A percentile compares a stretch with the other conserved stretches of the same genome.
Conservation (phyloP, 2,329 filamentous ascomycete species). For the Pseudogymnoascus sp. region DNA sequence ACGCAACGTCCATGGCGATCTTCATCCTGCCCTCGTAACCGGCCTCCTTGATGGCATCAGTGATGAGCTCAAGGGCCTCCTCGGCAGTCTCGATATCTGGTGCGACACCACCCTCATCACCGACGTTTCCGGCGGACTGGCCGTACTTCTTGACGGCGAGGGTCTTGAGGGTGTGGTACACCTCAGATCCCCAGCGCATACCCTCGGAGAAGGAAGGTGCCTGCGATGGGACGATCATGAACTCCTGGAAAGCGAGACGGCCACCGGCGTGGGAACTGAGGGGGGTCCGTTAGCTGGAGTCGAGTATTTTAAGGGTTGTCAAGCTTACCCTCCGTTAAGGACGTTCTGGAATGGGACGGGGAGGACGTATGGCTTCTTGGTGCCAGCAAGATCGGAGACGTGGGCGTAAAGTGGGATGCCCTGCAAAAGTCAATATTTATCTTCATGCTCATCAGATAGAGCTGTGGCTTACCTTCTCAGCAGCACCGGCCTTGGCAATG, state of each 20-base stretch:
- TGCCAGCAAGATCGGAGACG: slow-evolving; percentile 77
- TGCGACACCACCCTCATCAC: slow-evolving; percentile 98
- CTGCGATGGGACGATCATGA: slow-evolving; percentile 84
- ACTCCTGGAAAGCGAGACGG: slow-evolving; percentile 89
- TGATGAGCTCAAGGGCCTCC: slow-evolving; percentile 95
- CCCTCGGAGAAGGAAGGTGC: slow-evolving; percentile 91
- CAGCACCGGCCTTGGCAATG: slow-evolving; percentile 79
- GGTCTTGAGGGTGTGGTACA: slow-evolving; percentile 95
- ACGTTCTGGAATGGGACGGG: slow-evolving; percentile 93
- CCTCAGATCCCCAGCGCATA: slow-evolving; percentile 91
- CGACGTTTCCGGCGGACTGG: slow-evolving; percentile 96
- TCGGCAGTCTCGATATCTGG: slow-evolving; percentile 96
- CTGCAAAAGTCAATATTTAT: slow-evolving; percentile 28
- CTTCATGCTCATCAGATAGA: slow-evolving; percentile 12
- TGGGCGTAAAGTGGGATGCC: slow-evolving; percentile 79
- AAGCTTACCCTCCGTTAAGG: slow-evolving; percentile 57
- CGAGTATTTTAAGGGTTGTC: slow-evolving; percentile 20
- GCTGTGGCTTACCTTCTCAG: slow-evolving; percentile 58
- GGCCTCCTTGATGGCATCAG: slow-evolving; percentile 84
- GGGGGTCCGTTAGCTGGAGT: slow-evolving; percentile 13
- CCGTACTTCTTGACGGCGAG: slow-evolving; percentile 99
- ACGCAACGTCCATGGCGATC: slow-evolving; percentile 98
- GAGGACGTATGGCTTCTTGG: slow-evolving; percentile 85
- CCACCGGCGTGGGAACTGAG: slow-evolving; percentile 89
- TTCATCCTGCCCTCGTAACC: slow-evolving; percentile 95